Percentiles rank a stretch among this genome's conserved stretches.
Evolutionary conservation across 805 yeast species (phyloP).

Genomic region (Phaffomyces thermotolerans): DNA sequence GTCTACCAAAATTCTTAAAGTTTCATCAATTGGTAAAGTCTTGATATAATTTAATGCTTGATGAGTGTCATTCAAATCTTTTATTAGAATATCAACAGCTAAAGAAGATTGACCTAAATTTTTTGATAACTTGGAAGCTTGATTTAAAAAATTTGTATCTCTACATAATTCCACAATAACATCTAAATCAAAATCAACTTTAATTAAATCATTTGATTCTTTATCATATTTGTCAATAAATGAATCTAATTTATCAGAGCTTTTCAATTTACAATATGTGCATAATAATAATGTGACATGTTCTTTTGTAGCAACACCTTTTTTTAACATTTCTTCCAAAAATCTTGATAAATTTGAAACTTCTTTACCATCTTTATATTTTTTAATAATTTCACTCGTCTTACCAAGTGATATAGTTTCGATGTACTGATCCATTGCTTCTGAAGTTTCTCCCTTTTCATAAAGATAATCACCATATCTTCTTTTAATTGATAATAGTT

Average conservation of each 20-base stretch:
- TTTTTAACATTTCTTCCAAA: slow-evolving; percentile 50
- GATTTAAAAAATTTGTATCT: slow-evolving; percentile 57
- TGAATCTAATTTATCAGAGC: slow-evolving; percentile 44
- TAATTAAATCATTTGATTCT: slow-evolving; percentile 24
- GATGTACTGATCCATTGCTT: slow-evolving; percentile 72
- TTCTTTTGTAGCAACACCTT: slow-evolving; percentile 57
- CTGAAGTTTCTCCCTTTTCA: slow-evolving; percentile 54
- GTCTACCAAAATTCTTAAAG: slow-evolving; percentile 60
- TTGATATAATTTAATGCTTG: slow-evolving; percentile 59
- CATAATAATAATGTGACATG: slow-evolving; percentile 77
- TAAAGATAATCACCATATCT: slow-evolving; percentile 70
- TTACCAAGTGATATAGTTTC: slow-evolving; percentile 46
- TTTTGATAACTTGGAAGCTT: slow-evolving; percentile 65
- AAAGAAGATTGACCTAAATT: slow-evolving; percentile 64
- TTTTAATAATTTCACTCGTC: slow-evolving; percentile 71
- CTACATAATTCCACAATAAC: slow-evolving; percentile 62
- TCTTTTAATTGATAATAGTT: slow-evolving; percentile 38
- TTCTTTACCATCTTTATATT: slow-evolving; percentile 71
- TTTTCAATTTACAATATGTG: slow-evolving; percentile 71
- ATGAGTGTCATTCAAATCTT: slow-evolving; percentile 54
- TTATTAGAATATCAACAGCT: slow-evolving; percentile 68
- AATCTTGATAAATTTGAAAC: slow-evolving; percentile 58
- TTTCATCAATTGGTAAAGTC: slow-evolving; percentile 68
- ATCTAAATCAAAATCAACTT: slow-evolving; percentile 55
- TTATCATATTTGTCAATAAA: slow-evolving; percentile 45